Conservation (phyloP, 108 stramenopile genomes). For the Fragilariopsis cylindrus region DNA sequence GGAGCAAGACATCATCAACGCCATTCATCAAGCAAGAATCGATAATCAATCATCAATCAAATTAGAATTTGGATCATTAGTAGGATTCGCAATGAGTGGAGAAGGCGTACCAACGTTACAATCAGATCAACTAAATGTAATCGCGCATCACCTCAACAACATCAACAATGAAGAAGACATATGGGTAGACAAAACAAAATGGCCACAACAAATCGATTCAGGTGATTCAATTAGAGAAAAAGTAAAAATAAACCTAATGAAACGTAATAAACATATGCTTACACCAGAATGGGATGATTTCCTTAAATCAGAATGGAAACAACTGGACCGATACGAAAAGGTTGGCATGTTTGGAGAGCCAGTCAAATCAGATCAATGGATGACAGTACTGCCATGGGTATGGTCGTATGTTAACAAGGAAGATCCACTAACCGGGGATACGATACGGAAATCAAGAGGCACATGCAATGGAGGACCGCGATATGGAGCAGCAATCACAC, state of each 20-base stretch:
- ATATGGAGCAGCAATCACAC: background rate
- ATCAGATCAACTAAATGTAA: slow-evolving; percentile 17
- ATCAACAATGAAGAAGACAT: background rate
- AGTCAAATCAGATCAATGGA: background rate
- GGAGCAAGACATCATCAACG: background rate
- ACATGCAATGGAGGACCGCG: slow-evolving; percentile 7
- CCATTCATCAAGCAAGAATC: background rate
- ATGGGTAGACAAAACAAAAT: background rate
- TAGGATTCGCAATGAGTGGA: background rate
- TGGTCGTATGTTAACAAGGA: slow-evolving; percentile 13
- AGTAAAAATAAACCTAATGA: background rate
- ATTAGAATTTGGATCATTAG: background rate
- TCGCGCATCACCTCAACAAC: background rate
- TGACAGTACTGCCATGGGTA: slow-evolving; percentile 9
- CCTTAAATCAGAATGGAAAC: too few relatives aligned
- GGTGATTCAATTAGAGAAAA: background rate
- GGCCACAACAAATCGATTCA: background rate
- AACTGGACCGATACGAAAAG: background rate
- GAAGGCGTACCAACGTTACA: slow-evolving; percentile 3
- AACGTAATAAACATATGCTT: background rate
- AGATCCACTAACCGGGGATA: background rate
- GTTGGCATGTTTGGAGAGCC: background rate
- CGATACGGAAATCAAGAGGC: background rate
- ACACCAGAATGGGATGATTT: background rate
- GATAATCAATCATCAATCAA: background rate